Evolutionary conservation across 2,329 filamentous ascomycete genomes (phyloP), one percentile per base, ranked within the genome.

Genomic region (Conoideocrella luteorostrata): DNA sequence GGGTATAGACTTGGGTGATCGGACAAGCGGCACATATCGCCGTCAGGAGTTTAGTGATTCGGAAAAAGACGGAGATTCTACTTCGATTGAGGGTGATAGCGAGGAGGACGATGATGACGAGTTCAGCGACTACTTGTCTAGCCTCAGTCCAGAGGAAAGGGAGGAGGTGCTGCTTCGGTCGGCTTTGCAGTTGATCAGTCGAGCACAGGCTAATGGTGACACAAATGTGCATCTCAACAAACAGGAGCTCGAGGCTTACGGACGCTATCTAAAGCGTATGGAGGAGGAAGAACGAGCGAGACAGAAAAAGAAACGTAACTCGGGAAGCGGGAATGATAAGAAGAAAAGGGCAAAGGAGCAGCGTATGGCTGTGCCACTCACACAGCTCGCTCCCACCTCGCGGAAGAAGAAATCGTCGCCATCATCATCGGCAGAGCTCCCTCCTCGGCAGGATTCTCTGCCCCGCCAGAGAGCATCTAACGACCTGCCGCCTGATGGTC

Each of bases 191-290:
- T 84, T 88, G 52, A 94, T 96, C 58, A 79, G 82, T 51, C 78
- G 81, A 51, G 88, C 90, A 13, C 82, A 87, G 60, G 78, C 79
- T 50, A 80, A 80, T 56, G 89, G 89, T 50, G 84, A 83, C 62
- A 72, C 75, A 35, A 86, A 94, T 45, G 87, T 96, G 44, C 85
- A 83, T 60, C 75, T 97, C 50, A 88, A 77, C 53, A 78, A 82
- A 56, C 80, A 85, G 43, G 90, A 96, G 63, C 71, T 95, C 54
- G 84, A 83, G 49, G 89, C 88, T 37, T 72, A 95, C 53, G 84
- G 91, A 59, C 78, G 81, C 50, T 73, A 76, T 55, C 69, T 77
- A 49, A 78, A 80, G 60, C 78, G 82, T 46, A 67, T 80, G 54
- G 69, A 70, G 26, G 66, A 70, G 41, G 61, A 66, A 32, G 86